phyloP scores from a whole-genome alignment of 2,329 filamentous ascomycete genomes.

The Xylariales sp. region DNA sequence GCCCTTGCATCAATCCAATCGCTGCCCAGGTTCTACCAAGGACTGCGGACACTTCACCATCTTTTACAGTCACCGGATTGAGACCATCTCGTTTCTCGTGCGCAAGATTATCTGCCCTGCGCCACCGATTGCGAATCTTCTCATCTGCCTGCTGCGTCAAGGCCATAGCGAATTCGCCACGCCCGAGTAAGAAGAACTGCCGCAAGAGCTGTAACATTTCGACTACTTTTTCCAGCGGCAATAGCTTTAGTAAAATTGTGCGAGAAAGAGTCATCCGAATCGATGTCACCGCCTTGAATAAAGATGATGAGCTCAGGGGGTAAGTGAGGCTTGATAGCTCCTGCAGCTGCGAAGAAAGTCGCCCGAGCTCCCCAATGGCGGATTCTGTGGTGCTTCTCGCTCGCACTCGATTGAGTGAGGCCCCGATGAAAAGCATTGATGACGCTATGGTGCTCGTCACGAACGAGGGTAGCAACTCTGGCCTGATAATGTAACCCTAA shows the following conservation, averaged over 20 bases:
- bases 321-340: constrained; percentile 65
- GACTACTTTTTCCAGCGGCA: constrained; percentile 73
- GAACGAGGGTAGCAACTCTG: constrained; percentile 69
- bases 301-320: constrained; percentile 67
- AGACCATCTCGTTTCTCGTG: constrained; percentile 56
- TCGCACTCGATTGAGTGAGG: constrained; percentile 80
- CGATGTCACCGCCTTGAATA: constrained; percentile 67
- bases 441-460: constrained; percentile 69
- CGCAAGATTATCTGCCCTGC: constrained; percentile 53
- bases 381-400: constrained; percentile 44
- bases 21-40: constrained; percentile 75
- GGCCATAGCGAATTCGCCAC: constrained; percentile 87
- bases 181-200: constrained; percentile 81
- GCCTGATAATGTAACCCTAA: constrained; percentile 56
- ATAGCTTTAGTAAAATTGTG: constrained; percentile 74
- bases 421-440: constrained; percentile 88
- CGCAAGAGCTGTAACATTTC: constrained; percentile 74
- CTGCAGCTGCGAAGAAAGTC: constrained; percentile 64
- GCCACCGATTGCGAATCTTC: constrained; percentile 70
- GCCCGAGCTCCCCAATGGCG: constrained; percentile 46
- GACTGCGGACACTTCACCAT: constrained; percentile 77
- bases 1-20: constrained; percentile 68
- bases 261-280: constrained; percentile 80
- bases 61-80: constrained; percentile 68
- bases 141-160: constrained; percentile 82